Evolutionary conservation across 2,329 filamentous ascomycete genomes (phyloP).

Genomic region (Trichoderma lentiforme): DNA sequence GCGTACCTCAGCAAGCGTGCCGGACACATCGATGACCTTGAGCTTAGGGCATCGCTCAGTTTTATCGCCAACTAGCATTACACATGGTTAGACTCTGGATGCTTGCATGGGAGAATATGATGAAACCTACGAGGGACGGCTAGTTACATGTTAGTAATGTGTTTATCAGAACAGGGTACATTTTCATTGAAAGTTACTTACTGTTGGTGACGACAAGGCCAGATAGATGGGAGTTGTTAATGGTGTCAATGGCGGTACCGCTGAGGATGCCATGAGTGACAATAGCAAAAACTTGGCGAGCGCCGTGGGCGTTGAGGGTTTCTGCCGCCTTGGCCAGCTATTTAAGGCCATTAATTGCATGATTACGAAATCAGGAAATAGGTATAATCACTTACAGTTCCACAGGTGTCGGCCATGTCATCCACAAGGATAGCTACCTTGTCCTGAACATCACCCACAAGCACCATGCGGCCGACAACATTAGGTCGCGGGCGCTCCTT

Average conservation of each 20-base stretch:
- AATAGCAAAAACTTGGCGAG: constrained; percentile 85
- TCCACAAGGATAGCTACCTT: constrained; percentile 95
- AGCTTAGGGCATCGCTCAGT: constrained; percentile 74
- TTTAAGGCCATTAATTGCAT: constrained; percentile 4
- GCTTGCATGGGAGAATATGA: not conserved
- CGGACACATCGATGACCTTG: constrained; percentile 87
- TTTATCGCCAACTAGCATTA: constrained; percentile 62
- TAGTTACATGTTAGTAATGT: constrained; percentile 27
- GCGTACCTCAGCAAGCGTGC: constrained; percentile 65
- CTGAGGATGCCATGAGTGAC: constrained; percentile 92
- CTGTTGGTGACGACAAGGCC: constrained; percentile 87
- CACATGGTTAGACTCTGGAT: not conserved
- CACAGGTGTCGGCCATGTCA: constrained; percentile 96
- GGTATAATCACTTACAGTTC: constrained; percentile 51
- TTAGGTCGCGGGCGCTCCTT: constrained; percentile 86
- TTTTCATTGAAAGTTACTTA: constrained; percentile 27
- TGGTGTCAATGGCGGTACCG: constrained; percentile 80
- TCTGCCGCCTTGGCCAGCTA: constrained; percentile 75
- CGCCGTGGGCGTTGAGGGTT: constrained; percentile 82
- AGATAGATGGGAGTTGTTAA: constrained; percentile 74
- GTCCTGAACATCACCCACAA: constrained; percentile 90
- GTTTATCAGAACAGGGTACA: not conserved
- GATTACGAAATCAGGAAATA: not conserved
- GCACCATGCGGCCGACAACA: constrained; percentile 84
- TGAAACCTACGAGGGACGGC: constrained; percentile 35